phyloP scores from a whole-genome alignment of 257 asterid genomes.

The Handroanthus guayacan region DNA sequence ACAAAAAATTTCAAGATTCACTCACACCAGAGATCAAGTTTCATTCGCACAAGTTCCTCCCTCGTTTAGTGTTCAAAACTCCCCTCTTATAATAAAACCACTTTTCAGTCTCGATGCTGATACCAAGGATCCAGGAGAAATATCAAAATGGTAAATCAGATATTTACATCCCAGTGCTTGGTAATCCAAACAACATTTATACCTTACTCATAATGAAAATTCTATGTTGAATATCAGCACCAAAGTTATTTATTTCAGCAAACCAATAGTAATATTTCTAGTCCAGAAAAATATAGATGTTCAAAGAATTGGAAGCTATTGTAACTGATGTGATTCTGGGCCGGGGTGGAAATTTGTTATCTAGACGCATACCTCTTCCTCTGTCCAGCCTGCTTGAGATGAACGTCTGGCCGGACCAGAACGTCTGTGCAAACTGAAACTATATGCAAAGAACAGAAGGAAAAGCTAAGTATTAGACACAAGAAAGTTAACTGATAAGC shows the following conservation, averaged over 20 bases:
- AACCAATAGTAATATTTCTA: conserved; percentile 10
- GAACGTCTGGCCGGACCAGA: conserved; percentile 64
- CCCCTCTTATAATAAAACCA: conserved; percentile 10
- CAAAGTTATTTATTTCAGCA: not conserved
- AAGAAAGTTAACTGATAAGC: conserved; percentile 7
- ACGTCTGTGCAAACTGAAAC: conserved; percentile 47
- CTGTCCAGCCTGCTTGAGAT: conserved; percentile 93
- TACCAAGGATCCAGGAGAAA: conserved; percentile 2
- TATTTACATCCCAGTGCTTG: not conserved
- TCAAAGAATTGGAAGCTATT: conserved; percentile 17
- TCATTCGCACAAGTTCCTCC: not conserved
- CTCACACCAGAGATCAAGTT: conserved; percentile 24
- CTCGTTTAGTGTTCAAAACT: not conserved
- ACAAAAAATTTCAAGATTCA: not conserved
- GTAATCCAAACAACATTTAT: not conserved
- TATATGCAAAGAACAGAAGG: conserved; percentile 32
- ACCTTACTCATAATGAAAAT: conserved; percentile 3
- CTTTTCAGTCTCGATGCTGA: conserved; percentile 12
- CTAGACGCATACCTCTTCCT: conserved; percentile 66
- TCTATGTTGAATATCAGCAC: conserved; percentile 8
- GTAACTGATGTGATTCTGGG: not conserved
- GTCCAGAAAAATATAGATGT: not conserved
- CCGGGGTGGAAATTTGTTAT: conserved; percentile 2
- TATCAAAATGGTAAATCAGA: conserved; percentile 8
- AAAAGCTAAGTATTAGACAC: not conserved